Percentiles rank a stretch among this genome's conserved stretches.
phyloP scores from a whole-genome alignment of 2,329 filamentous ascomycete genomes.

The Hypoxylon sp. region DNA sequence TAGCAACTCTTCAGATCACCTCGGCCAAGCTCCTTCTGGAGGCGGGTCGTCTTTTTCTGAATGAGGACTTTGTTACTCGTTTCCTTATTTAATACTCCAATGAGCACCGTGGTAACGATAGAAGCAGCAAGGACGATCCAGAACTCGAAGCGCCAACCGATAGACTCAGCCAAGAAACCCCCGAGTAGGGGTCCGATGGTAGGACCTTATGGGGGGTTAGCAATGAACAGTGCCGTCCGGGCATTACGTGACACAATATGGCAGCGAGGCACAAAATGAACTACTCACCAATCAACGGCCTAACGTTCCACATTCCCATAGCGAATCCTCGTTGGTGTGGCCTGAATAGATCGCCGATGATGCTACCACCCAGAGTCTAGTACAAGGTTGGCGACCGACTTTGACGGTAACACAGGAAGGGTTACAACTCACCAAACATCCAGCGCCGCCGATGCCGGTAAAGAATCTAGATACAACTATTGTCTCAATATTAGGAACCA shows the following conservation, averaged over 20 bases:
- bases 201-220: background rate
- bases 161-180: constrained; percentile 50
- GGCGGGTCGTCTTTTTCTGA: background rate
- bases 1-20: background rate
- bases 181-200: constrained; percentile 54
- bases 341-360: constrained; percentile 57
- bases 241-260: too few species aligned
- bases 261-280: background rate
- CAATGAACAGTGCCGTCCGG: background rate
- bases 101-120: background rate
- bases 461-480: constrained; percentile 57
- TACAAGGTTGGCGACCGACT: background rate
- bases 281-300: background rate
- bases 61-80: background rate
- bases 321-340: constrained; percentile 36
- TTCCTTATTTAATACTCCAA: background rate
- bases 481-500: constrained; percentile 47
- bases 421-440: background rate
- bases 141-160: constrained; percentile 56
- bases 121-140: constrained; percentile 45
- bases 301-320: background rate
- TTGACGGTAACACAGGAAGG: background rate
- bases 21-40: background rate
- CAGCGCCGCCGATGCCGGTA: background rate
- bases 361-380: constrained; percentile 56